Evolutionary conservation across 2,329 filamentous ascomycete genomes (phyloP).

Genomic region (Trichophyton rubrum): DNA sequence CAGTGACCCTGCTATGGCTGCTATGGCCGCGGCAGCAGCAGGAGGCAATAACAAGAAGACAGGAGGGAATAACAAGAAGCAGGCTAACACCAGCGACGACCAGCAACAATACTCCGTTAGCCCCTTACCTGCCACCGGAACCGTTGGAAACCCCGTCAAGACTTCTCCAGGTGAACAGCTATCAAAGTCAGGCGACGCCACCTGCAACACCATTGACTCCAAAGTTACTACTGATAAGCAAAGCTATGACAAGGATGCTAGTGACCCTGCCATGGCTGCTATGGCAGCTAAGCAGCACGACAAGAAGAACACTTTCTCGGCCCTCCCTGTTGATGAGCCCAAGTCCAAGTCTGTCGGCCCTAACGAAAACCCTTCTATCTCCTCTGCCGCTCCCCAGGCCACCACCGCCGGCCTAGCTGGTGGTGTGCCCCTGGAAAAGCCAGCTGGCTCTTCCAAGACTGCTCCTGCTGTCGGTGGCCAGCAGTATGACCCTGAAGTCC

Average conservation of each 20-base stretch:
- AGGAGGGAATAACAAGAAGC: too few relatives aligned
- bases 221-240: slow-evolving; percentile 58
- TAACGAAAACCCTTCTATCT: slow-evolving; percentile 37
- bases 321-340: background rate
- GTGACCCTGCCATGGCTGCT: slow-evolving; percentile 34
- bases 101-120: slow-evolving; percentile 33
- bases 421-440: slow-evolving; percentile 31
- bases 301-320: background rate
- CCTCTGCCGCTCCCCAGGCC: slow-evolving; percentile 39
- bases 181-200: slow-evolving; percentile 52
- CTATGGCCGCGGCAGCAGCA: slow-evolving; percentile 30
- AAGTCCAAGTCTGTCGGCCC: background rate
- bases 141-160: slow-evolving; percentile 63
- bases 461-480: slow-evolving; percentile 9
- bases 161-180: slow-evolving; percentile 70
- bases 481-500: slow-evolving; percentile 20
- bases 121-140: slow-evolving; percentile 47
- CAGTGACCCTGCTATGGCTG: slow-evolving; percentile 36
- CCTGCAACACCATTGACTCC: slow-evolving; percentile 55
- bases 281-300: slow-evolving; percentile 25
- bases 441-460: background rate
- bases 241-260: slow-evolving; percentile 68
- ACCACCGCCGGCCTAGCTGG: slow-evolving; percentile 36
- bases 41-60: slow-evolving; percentile 15
- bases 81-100: too few relatives aligned